Evolutionary conservation across 2,329 filamentous ascomycete species (phyloP), one percentile per base, ranked within the genome.

Genomic region (Fusarium coffeatum): DNA sequence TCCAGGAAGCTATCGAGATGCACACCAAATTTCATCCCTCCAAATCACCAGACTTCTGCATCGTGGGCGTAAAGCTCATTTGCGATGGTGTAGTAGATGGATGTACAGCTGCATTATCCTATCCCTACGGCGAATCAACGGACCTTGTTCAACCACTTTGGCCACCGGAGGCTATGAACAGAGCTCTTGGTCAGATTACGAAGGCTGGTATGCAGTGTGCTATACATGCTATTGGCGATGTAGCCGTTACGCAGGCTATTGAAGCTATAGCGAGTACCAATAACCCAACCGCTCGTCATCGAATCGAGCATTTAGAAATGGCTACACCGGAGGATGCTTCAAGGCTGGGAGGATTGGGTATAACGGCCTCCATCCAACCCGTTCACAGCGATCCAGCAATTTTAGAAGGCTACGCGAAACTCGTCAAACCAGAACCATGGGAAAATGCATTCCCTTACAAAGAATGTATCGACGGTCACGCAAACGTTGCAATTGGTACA

Each of bases 291-390:
- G 82, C 84, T 10, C 83, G 89, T 4, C 89, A 89, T 53, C 83
- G 89, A 18, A 88, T 91, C 68, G 89, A 91, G 77, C 89, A 91
- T 73, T 79, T 91, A 6, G 89, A 91, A 75, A 81, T 91, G 30
- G 82, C 88, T 0, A 83, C 83, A 0, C 80, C 82, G 0, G 80
- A 82, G 59, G 89, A 91, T 69, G 89, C 87, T 1, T 79, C 74
- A 4, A 80, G 88, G 2, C 82, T 91, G 1, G 89, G 88, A 8
- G 73, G 79, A 25, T 78, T 89, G 6, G 87, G 88, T 50, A 89
- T 91, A 77, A 88, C 86, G 1, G 87, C 87, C 0, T 87, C 85
- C 2, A 82, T 89, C 18, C 86, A 89, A 71, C 85, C 87, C 0
- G 87, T 88, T 0, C 87, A 89, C 66, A 82, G 85, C 2, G 87